These are phyloP conservation scores for Biscutella auriculata DNA, from an alignment of 441 rosid species.

Conservation along the genomic window DNA sequence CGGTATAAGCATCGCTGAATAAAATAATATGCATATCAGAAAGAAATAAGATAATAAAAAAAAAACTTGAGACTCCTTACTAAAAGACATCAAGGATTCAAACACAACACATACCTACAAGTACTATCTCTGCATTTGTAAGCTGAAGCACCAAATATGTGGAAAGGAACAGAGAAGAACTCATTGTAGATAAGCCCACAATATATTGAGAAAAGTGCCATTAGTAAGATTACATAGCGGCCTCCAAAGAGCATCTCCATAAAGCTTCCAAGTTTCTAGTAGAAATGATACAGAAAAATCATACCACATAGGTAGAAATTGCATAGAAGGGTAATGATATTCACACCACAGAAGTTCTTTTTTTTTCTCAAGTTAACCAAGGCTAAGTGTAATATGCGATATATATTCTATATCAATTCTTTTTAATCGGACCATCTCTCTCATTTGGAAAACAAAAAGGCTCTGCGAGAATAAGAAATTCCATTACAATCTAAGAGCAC, in stretches of 20 bases:
- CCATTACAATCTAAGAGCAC: background rate
- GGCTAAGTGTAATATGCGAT: background rate
- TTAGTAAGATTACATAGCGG: conserved; percentile 76
- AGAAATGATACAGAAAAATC: conserved; percentile 3
- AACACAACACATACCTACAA: conserved; percentile 48
- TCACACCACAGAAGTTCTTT: background rate
- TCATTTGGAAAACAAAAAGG: background rate
- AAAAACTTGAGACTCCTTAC: background rate
- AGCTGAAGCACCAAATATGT: conserved; percentile 86
- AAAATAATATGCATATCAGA: conserved; percentile 12
- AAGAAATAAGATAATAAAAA: background rate
- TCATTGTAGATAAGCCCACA: conserved; percentile 96
- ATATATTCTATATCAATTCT: background rate
- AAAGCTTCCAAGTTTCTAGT: conserved; percentile 95
- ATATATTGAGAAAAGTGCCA: conserved; percentile 87
- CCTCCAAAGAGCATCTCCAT: conserved; percentile 98
- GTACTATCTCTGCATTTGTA: conserved; percentile 73
- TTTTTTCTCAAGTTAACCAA: background rate
- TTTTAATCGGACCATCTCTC: background rate
- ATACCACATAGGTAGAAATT: background rate
- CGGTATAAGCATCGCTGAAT: conserved; percentile 60
- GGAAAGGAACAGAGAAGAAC: conserved; percentile 88
- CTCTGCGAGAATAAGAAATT: background rate
- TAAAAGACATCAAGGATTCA: background rate
- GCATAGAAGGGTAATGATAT: background rate